These are phyloP conservation scores for Acanthochlamys bracteata DNA, from an alignment of 106 monocot species.

Conservation along the genomic window DNA sequence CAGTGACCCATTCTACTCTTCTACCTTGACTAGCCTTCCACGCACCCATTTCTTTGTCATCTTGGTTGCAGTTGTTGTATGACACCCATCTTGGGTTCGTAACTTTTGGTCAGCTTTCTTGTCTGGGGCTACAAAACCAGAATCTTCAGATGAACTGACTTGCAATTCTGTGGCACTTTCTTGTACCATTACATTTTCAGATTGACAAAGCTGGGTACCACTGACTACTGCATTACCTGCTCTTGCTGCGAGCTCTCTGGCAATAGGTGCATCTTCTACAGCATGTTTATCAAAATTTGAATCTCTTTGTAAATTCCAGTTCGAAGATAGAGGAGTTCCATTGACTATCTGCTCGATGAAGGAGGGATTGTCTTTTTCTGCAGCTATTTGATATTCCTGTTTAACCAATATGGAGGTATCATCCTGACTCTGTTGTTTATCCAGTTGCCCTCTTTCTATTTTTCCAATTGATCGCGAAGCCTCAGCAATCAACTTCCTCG, in stretches of 20 bases:
- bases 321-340: constrained; percentile 25
- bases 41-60: constrained; percentile 42
- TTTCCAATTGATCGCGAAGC: constrained; percentile 56
- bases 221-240: not conserved
- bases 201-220: not conserved
- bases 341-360: constrained; percentile 28
- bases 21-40: constrained; percentile 53
- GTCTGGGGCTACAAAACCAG: not conserved
- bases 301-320: not conserved
- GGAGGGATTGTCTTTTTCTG: not conserved
- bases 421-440: constrained; percentile 7
- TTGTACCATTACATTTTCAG: constrained; percentile 2
- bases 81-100: not conserved
- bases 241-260: not conserved
- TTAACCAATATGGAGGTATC: constrained; percentile 3
- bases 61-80: not conserved
- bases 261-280: constrained; percentile 9
- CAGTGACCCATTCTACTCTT: no score
- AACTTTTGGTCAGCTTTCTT: not conserved
- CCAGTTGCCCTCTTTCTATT: constrained; percentile 28
- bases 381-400: not conserved
- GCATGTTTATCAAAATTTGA: constrained; percentile 6
- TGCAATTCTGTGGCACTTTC: not conserved
- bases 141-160: not conserved
- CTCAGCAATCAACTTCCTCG: constrained; percentile 75